phyloP scores from a whole-genome alignment of 2,329 filamentous ascomycete genomes.

The Ceratocystis cacaofunesta region DNA sequence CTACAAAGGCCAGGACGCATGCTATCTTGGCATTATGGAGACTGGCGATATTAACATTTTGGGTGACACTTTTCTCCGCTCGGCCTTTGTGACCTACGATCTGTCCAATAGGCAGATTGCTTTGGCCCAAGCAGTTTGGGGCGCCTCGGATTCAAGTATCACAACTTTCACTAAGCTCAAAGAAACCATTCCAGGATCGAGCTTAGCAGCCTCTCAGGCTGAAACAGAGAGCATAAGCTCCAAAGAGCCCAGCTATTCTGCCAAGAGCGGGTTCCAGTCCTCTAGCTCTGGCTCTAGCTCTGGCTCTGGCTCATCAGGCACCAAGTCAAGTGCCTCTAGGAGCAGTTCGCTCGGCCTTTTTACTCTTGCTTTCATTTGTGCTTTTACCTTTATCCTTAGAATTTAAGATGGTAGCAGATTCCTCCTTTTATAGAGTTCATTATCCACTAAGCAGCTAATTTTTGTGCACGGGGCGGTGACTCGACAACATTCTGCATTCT shows the following conservation, averaged over 20 bases:
- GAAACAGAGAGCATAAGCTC: conserved; percentile 7
- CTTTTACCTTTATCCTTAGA: neutral
- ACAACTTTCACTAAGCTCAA: conserved; percentile 35
- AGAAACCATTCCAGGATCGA: conserved; percentile 30
- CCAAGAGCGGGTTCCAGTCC: conserved; percentile 12
- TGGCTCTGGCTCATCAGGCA: neutral
- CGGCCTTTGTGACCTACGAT: conserved; percentile 46
- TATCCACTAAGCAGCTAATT: no score
- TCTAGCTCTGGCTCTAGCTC: neutral
- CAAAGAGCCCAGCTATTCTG: neutral
- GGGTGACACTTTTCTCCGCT: conserved; percentile 44
- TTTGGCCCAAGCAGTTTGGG: conserved; percentile 41
- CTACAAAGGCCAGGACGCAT: conserved; percentile 33
- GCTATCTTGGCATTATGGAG: conserved; percentile 44
- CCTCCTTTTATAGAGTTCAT: no score
- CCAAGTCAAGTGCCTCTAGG: neutral
- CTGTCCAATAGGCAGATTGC: conserved; percentile 42
- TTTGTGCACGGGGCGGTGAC: no score
- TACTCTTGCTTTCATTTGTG: neutral
- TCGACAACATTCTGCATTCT: no score
- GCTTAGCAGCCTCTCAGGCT: neutral
- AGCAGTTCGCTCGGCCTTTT: neutral
- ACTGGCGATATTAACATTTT: conserved; percentile 31
- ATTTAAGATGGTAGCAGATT: neutral
- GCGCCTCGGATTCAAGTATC: conserved; percentile 35